Conservation (phyloP, 2,329 filamentous ascomycete genomes). For the Pezicula carpinea region DNA sequence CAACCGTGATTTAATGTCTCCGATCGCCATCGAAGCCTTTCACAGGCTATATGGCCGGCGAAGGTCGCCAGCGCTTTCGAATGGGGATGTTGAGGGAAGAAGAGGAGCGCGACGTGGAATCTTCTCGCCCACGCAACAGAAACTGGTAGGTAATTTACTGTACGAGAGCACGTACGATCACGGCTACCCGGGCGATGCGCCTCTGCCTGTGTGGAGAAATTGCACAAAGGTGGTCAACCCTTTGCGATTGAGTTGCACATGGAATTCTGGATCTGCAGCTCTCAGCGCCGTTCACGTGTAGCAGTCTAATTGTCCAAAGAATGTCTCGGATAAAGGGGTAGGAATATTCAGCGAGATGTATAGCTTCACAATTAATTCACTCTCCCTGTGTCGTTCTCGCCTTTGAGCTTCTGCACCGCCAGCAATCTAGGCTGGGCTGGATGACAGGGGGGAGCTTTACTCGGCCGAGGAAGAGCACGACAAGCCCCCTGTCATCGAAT, state of each 20-base stretch:
- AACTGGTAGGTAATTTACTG: background rate
- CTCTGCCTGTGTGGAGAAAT: background rate
- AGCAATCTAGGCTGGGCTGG: background rate
- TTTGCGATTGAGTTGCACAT: too few species aligned
- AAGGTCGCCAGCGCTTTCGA: background rate
- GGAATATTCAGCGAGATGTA: too few species aligned
- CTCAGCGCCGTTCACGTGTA: too few species aligned
- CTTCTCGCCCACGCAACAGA: background rate
- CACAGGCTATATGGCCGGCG: slow-evolving; percentile 1
- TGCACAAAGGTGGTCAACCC: too few species aligned
- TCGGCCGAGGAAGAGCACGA: background rate
- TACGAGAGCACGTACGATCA: background rate
- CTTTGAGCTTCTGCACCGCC: too few species aligned
- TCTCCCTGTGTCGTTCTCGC: too few species aligned
- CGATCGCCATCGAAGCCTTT: slow-evolving; percentile 20
- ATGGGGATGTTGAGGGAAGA: background rate
- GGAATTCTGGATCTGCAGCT: too few species aligned
- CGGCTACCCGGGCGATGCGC: too few species aligned
- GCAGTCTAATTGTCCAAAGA: too few species aligned
- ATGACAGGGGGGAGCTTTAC: too few species aligned
- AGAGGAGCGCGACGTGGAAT: background rate
- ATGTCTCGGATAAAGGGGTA: too few species aligned
- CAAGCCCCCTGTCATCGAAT: slow-evolving; percentile 5
- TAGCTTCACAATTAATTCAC: too few species aligned
- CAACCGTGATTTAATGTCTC: slow-evolving; percentile 19